Conservation (phyloP, 2,329 filamentous ascomycete species). For the Pyrenochaeta sp. region DNA sequence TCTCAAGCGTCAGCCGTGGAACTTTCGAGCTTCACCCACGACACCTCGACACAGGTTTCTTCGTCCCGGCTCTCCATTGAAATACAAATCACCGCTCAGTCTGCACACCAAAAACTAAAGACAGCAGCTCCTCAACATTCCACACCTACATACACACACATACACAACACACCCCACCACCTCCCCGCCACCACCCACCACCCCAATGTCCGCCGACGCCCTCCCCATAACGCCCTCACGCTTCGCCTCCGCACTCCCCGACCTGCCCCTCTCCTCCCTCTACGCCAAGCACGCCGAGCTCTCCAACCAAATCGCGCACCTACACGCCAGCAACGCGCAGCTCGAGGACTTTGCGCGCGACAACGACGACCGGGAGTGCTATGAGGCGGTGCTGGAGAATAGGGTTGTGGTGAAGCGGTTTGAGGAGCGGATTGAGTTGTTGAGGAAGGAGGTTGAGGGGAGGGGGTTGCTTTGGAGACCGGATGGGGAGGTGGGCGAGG, state of each 20-base stretch:
- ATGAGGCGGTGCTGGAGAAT: conserved; percentile 78
- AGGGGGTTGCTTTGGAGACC: conserved; percentile 62
- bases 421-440: conserved; percentile 68
- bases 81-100: background rate
- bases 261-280: conserved; percentile 71
- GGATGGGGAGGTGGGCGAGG: conserved; percentile 25
- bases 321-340: conserved; percentile 76
- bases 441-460: conserved; percentile 70
- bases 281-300: conserved; percentile 79
- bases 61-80: too few relatives aligned
- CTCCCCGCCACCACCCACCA: background rate
- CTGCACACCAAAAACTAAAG: background rate
- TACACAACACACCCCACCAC: background rate
- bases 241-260: conserved; percentile 72
- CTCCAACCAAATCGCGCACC: conserved; percentile 75
- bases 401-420: conserved; percentile 72
- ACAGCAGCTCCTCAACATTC: background rate
- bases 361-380: conserved; percentile 72
- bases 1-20: background rate
- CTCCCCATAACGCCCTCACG: conserved; percentile 67
- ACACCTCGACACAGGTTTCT: background rate
- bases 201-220: conserved; percentile 67
- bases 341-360: conserved; percentile 65
- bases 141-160: too few relatives aligned
- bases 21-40: background rate